Evolutionary conservation across 208 protist species (phyloP).

Genomic region (Crithidia sp.): DNA sequence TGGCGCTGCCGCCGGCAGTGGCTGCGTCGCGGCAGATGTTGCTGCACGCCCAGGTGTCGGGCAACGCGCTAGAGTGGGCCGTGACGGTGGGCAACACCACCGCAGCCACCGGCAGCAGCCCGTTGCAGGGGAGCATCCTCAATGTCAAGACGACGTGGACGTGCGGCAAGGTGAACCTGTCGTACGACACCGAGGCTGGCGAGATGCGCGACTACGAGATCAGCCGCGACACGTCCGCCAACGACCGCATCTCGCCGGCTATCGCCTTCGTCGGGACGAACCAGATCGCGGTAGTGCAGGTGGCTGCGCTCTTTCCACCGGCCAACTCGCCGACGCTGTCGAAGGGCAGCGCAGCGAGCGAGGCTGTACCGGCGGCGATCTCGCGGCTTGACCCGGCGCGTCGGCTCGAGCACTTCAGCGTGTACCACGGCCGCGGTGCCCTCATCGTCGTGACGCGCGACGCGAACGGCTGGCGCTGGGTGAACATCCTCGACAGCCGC

Average conservation of each 20-base stretch:
- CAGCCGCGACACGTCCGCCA: conserved; percentile 35
- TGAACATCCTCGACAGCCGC: conserved; percentile 78
- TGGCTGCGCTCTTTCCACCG: conserved; percentile 36
- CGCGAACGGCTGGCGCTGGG: conserved; percentile 80
- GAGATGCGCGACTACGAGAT: conserved; percentile 63
- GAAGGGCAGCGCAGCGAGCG: conserved; percentile 3
- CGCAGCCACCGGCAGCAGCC: conserved; percentile 19
- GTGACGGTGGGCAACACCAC: conserved; percentile 24
- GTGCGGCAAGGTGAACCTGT: conserved; percentile 46
- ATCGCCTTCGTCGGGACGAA: conserved; percentile 48
- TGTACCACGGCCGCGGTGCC: conserved; percentile 53
- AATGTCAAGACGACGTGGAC: conserved; percentile 51
- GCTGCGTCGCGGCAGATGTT: conserved; percentile 23
- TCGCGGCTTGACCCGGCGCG: conserved; percentile 51
- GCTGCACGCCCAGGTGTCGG: conserved; percentile 28
- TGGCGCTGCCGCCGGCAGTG: conserved; percentile 27
- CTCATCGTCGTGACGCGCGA: conserved; percentile 77
- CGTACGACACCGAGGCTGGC: conserved; percentile 48
- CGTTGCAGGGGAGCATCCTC: conserved; percentile 47
- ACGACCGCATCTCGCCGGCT: conserved; percentile 36
- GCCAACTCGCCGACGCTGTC: background rate
- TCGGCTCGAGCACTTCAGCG: conserved; percentile 60
- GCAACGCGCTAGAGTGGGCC: conserved; percentile 39
- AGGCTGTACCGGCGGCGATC: conserved; percentile 25
- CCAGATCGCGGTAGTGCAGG: conserved; percentile 52